Percentiles rank a stretch among this genome's conserved stretches.
Evolutionary conservation across 495 filamentous ascomycete genomes (phyloP).

Genomic region (Penicillium manginii): DNA sequence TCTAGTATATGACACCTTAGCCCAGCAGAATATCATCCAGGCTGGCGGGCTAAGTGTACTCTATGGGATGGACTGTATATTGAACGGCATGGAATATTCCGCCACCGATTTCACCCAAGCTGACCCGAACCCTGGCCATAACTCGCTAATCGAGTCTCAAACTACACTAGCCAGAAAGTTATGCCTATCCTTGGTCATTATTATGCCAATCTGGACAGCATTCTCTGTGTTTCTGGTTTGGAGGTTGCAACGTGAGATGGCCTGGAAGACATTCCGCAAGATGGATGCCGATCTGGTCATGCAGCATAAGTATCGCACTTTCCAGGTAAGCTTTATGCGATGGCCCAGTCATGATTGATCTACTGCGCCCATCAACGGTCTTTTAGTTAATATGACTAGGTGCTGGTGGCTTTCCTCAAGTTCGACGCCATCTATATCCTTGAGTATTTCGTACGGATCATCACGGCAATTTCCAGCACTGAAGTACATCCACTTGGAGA

Average conservation of each 20-base stretch:
- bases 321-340: background rate
- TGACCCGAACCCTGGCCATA: background rate
- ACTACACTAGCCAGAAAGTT: background rate
- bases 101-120: background rate
- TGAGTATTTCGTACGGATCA: background rate
- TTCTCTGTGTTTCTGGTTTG: background rate
- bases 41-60: background rate
- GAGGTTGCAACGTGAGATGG: background rate
- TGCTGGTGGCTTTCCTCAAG: background rate
- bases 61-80: background rate
- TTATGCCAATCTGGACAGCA: background rate
- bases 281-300: slow-evolving; percentile 1
- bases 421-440: background rate
- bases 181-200: background rate
- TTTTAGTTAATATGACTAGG: background rate
- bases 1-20: background rate
- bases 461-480: background rate
- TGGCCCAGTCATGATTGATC: background rate
- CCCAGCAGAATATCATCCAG: slow-evolving; percentile 1
- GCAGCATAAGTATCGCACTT: slow-evolving; percentile 1
- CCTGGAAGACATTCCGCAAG: background rate
- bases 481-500: background rate
- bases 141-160: background rate
- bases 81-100: background rate
- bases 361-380: too few relatives aligned